These are phyloP conservation scores for Ricinus communis DNA, from an alignment of 345 rosid species.

Conservation along the genomic window DNA sequence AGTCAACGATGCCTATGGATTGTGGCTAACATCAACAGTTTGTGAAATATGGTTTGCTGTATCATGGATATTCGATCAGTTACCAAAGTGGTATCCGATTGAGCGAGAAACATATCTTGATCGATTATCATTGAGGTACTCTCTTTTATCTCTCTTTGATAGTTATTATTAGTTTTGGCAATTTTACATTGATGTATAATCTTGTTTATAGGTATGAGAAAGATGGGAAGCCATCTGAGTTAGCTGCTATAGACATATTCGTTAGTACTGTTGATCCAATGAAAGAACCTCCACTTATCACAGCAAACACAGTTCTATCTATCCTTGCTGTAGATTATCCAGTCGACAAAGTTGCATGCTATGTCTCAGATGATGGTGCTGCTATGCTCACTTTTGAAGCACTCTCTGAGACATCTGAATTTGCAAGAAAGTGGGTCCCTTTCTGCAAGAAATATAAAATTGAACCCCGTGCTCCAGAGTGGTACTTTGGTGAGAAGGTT, in stretches of 20 bases:
- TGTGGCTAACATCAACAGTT: conserved; percentile 82
- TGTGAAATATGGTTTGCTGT: conserved; percentile 95
- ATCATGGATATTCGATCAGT: conserved; percentile 96
- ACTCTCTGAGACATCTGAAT: conserved; percentile 84
- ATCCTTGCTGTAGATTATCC: conserved; percentile 92
- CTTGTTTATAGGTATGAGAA: conserved; percentile 60
- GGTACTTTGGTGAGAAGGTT: conserved; percentile 76
- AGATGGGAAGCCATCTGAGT: conserved; percentile 67
- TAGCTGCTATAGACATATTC: conserved; percentile 70
- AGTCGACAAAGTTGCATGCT: conserved; percentile 81
- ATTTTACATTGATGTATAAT: not conserved
- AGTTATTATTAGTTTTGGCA: not conserved
- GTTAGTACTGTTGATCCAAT: conserved; percentile 91
- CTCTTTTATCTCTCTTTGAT: not conserved
- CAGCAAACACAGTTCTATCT: conserved; percentile 92
- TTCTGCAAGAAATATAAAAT: conserved; percentile 75
- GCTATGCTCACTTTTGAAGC: conserved; percentile 98
- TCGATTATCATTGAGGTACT: conserved; percentile 63
- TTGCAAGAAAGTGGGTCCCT: conserved; percentile 93
- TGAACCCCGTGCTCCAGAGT: conserved; percentile 94
- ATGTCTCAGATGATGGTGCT: conserved; percentile 95
- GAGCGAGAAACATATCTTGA: conserved; percentile 86
- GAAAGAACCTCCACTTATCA: conserved; percentile 92
- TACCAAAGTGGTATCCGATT: conserved; percentile 85
- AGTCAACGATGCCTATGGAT: conserved; percentile 65